Percentiles rank a stretch among this genome's conserved stretches.
Conservation (phyloP, 768 basidiomycete genomes). For the Tricholoma saponaceum region DNA sequence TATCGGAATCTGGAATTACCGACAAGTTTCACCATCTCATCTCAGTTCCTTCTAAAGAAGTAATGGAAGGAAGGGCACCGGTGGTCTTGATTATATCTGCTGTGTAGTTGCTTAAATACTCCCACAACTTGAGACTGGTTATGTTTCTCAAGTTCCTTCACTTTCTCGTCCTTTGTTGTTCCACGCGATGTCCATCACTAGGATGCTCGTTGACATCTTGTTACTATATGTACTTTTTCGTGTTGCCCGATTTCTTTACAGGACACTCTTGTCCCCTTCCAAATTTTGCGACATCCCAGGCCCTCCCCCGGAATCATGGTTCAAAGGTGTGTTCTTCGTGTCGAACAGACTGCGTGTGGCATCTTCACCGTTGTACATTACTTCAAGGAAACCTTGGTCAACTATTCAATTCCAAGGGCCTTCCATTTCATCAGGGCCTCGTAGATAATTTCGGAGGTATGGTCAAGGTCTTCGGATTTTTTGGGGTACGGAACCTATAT, state of each 20-base stretch:
- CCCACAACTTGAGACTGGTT: too few relatives aligned
- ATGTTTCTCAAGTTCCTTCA: neutral
- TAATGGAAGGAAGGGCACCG: too few relatives aligned
- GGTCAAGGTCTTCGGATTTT: constrained; percentile 42
- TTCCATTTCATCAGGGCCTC: constrained; percentile 35
- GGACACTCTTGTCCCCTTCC: constrained; percentile 7
- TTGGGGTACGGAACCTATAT: constrained; percentile 28
- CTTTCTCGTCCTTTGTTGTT: neutral
- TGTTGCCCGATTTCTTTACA: neutral
- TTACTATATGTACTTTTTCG: neutral
- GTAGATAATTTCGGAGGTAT: constrained; percentile 38
- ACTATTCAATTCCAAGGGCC: constrained; percentile 38
- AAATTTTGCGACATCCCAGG: constrained; percentile 28
- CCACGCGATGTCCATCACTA: neutral
- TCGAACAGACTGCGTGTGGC: neutral
- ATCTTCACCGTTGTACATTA: neutral
- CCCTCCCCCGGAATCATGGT: constrained; percentile 29
- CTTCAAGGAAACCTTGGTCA: constrained; percentile 37
- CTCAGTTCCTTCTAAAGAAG: neutral
- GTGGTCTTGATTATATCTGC: too few relatives aligned
- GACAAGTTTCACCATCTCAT: neutral
- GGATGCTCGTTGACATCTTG: neutral
- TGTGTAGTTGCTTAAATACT: too few relatives aligned
- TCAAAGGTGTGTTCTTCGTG: constrained; percentile 21
- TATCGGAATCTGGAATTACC: neutral